Conservation (phyloP, 148 eudicot species). For the Polygonum aviculare region DNA sequence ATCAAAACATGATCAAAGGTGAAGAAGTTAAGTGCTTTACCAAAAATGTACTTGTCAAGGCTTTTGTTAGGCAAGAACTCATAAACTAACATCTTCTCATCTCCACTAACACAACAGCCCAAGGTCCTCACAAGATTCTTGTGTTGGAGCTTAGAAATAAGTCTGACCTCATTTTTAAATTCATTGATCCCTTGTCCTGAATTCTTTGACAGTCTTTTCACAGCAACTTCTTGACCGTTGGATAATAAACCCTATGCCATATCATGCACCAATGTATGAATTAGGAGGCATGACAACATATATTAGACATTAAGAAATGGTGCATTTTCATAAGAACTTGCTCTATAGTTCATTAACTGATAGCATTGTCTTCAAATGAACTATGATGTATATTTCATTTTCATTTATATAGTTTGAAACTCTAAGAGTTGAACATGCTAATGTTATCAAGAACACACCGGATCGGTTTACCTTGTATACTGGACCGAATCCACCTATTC, state of each 20-base stretch:
- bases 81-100: constrained; percentile 12
- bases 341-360: no score
- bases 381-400: no score
- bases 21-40: background rate
- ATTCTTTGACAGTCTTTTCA: constrained; percentile 4
- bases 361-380: no score
- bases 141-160: constrained; percentile 9
- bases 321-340: no score
- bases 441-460: no score
- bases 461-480: background rate
- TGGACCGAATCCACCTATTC: constrained; percentile 11
- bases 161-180: constrained; percentile 1
- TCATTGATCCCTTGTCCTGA: constrained; percentile 10
- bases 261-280: background rate
- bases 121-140: background rate
- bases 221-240: background rate
- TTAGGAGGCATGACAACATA: no score
- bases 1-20: no score
- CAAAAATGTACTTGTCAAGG: constrained; percentile 7
- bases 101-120: constrained; percentile 7
- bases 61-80: constrained; percentile 12
- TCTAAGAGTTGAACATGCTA: no score
- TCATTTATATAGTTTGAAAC: no score
- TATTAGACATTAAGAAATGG: no score
- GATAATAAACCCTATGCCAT: background rate